phyloP scores from a whole-genome alignment of 2,329 filamentous ascomycete genomes.

The Huntiella abstrusa region DNA sequence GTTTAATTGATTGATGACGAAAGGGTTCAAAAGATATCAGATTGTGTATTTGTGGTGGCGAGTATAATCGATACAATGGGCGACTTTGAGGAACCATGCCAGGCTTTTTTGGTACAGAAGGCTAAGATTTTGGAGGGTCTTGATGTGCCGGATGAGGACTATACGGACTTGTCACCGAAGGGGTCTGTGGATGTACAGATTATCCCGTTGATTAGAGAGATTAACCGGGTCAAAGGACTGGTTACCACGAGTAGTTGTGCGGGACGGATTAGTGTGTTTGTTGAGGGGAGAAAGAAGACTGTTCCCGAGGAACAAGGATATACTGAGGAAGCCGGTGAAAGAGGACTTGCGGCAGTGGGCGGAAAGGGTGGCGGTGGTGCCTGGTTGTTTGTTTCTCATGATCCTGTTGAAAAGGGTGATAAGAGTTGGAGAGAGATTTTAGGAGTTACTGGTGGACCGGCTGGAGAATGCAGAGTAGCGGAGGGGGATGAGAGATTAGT shows the following conservation, averaged over 20 bases:
- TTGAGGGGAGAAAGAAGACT: slow-evolving; percentile 42
- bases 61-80: neutral
- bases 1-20: neutral
- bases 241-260: slow-evolving; percentile 91
- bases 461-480: slow-evolving; percentile 11
- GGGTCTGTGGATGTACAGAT: slow-evolving; percentile 70
- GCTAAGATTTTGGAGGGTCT: slow-evolving; percentile 53
- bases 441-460: slow-evolving; percentile 21
- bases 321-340: neutral
- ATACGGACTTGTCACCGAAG: slow-evolving; percentile 75
- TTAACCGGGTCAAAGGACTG: slow-evolving; percentile 56
- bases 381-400: slow-evolving; percentile 82
- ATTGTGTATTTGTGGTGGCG: too few relatives aligned
- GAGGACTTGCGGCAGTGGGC: slow-evolving; percentile 40
- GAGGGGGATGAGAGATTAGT: slow-evolving; percentile 31
- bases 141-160: slow-evolving; percentile 46
- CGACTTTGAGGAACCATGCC: slow-evolving; percentile 17
- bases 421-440: slow-evolving; percentile 19
- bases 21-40: neutral
- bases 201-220: slow-evolving; percentile 53
- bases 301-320: slow-evolving; percentile 5
- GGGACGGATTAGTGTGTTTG: slow-evolving; percentile 69
- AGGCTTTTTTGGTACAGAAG: slow-evolving; percentile 43
- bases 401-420: slow-evolving; percentile 32
- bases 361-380: slow-evolving; percentile 70